Percentiles rank a stretch among this genome's conserved stretches.
Conservation (phyloP, 2,329 filamentous ascomycete genomes). For the Akanthomyces uredinophilus region DNA sequence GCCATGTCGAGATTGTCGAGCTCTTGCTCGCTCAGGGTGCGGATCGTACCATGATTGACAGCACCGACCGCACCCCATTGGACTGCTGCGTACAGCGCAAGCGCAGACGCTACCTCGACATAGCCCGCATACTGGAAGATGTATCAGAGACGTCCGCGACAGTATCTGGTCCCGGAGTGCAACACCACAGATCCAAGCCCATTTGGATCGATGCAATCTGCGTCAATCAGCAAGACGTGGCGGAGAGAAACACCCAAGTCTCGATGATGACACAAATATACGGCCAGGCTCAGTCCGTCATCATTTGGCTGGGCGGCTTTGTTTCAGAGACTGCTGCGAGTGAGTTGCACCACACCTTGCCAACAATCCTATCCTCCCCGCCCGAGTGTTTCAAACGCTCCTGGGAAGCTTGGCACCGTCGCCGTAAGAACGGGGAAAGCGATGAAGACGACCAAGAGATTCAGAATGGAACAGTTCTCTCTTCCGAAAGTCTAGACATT, state of each 20-base stretch:
- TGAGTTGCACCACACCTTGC: constrained; percentile 2
- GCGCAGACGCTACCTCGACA: constrained; percentile 5
- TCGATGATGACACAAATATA: constrained; percentile 19
- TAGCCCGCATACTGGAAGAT: constrained; percentile 1
- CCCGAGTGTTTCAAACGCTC: constrained; percentile 9
- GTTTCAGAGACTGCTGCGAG: not conserved
- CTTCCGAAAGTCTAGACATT: not conserved
- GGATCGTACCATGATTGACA: constrained; percentile 1
- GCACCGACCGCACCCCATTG: constrained; percentile 10
- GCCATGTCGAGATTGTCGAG: constrained; percentile 8
- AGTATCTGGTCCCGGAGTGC: constrained; percentile 4
- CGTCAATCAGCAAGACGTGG: constrained; percentile 17
- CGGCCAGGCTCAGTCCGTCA: constrained; percentile 8
- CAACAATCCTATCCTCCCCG: constrained; percentile 4
- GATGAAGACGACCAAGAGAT: constrained; percentile 12
- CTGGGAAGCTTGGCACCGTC: constrained; percentile 12
- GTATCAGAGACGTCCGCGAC: not conserved
- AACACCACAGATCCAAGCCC: constrained; percentile 1
- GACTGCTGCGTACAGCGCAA: constrained; percentile 14
- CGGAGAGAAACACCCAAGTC: constrained; percentile 17
- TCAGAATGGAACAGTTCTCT: not conserved
- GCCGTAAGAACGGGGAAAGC: not conserved
- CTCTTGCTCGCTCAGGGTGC: constrained; percentile 5
- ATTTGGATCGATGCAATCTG: constrained; percentile 20
- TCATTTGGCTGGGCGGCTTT: constrained; percentile 14